phyloP scores from a whole-genome alignment of 768 basidiomycete species.

The Russula olivacea region DNA sequence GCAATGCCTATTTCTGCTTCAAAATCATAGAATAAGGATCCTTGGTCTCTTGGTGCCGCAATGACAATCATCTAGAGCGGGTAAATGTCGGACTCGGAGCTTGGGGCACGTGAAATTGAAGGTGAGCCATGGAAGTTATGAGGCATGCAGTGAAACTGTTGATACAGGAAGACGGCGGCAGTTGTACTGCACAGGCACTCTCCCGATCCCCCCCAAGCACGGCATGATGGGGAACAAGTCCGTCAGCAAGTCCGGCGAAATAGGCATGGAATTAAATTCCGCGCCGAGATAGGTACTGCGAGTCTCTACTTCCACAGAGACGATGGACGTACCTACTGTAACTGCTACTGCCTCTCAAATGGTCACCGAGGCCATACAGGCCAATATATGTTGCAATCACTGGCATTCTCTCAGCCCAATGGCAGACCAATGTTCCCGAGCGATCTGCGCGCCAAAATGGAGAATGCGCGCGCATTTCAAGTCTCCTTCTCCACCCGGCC shows the following conservation, averaged over 20 bases:
- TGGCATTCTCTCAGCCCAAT: too few relatives aligned
- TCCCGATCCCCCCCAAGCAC: slow-evolving; percentile 21
- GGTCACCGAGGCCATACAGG: slow-evolving; percentile 2
- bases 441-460: too few relatives aligned
- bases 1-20: slow-evolving; percentile 19
- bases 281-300: slow-evolving; percentile 22
- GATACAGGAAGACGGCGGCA: too few relatives aligned
- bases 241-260: slow-evolving; percentile 14
- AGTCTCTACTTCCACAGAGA: slow-evolving; percentile 23
- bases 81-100: background rate
- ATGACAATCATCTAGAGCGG: slow-evolving; percentile 12
- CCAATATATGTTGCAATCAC: too few relatives aligned
- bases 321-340: slow-evolving; percentile 14
- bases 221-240: slow-evolving; percentile 12
- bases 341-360: slow-evolving; percentile 19
- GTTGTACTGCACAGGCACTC: slow-evolving; percentile 4
- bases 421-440: too few relatives aligned
- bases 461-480: too few relatives aligned
- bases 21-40: slow-evolving; percentile 20
- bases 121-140: background rate
- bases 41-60: background rate
- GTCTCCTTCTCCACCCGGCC: too few relatives aligned
- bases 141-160: slow-evolving; percentile 19
- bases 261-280: slow-evolving; percentile 15
- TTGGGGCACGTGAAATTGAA: background rate